These are phyloP conservation scores for Anaeromyces robustus DNA, from an alignment of 192 early-diverging fungal species.

Conservation along the genomic window DNA sequence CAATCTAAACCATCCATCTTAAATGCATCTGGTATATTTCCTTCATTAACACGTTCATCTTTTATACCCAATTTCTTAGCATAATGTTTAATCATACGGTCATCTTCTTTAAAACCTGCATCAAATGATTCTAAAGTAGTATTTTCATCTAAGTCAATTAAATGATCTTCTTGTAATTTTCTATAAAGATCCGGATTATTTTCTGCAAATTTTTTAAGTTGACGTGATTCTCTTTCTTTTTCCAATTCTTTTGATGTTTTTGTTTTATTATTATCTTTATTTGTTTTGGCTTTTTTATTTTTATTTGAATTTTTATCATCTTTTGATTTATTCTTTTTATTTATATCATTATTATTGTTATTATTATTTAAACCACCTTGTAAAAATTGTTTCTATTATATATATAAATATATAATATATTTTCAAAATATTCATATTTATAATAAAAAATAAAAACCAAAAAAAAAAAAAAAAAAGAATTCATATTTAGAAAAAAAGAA, in stretches of 20 bases:
- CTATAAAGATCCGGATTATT: constrained; percentile 27
- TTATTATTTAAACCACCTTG: not conserved
- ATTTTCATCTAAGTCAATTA: constrained; percentile 3
- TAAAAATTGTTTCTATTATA: not conserved
- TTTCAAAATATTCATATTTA: no score
- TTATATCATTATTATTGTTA: not conserved
- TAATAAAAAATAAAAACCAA: no score
- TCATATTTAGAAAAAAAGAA: no score
- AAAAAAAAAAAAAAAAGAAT: no score
- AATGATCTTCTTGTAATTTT: constrained; percentile 15
- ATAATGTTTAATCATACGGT: constrained; percentile 23
- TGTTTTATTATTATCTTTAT: not conserved
- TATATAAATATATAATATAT: no score
- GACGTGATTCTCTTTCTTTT: constrained; percentile 14
- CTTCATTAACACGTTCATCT: not conserved
- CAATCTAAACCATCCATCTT: not conserved
- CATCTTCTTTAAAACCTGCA: constrained; percentile 18
- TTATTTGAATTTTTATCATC: not conserved
- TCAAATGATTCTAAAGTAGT: constrained; percentile 13
- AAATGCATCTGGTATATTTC: not conserved
- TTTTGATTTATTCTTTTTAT: no score
- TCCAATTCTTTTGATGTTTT: not conserved
- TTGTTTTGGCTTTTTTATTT: not conserved
- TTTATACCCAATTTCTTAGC: constrained; percentile 27
- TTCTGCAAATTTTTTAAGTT: constrained; percentile 27